Evolutionary conservation across 2,329 filamentous ascomycete species (phyloP), one percentile per base, ranked within the genome.

Genomic region (Lachnellula occidentalis): DNA sequence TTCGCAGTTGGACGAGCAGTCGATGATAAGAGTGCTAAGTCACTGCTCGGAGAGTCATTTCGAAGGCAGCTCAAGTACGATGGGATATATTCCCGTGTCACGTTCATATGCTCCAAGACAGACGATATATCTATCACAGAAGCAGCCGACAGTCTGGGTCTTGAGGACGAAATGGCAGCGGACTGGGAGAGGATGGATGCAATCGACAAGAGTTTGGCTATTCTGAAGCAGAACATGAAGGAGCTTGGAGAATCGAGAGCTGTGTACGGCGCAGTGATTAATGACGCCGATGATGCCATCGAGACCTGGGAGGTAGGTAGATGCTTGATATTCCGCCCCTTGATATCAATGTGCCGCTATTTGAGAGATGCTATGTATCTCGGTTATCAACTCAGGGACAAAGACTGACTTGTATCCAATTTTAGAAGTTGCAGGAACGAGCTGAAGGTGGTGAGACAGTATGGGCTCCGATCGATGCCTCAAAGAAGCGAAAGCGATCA

Each of bases 71-170:
- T 86, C 3, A 79, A 82, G 54, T 79, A 79, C 61, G 82, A 86
- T 55, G 78, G 79, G 2, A 74, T 71, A 0, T 80, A 80, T 51
- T 74, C 70, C 6, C 72, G 70, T 2, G 72, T 85, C 2, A 83
- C 79, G 0, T 85, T 86, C 56, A 79, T 86, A 14, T 85, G 82
- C 62, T 78, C 75, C 15, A 86, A 85, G 63, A 82, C 80, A 0
- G 83, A 86, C 62, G 80, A 85, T 43, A 81, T 86, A 2, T 67
- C 71, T 1, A 62, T 69, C 43, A 71, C 61, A 1, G 73, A 75
- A 51, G 66, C 66, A 11, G 49, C 64, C 0, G 68, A 71, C 12
- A 70, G 64, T 17, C 66, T 79, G 5, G 65, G 62, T 1, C 63
- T 76, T 2, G 66, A 70, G 19, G 68, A 69, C 12, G 65, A 72